A percentile compares a stretch with the other conserved stretches of the same genome.
Evolutionary conservation across 768 basidiomycete genomes (phyloP).

Genomic region (Podaxis rugospora): DNA sequence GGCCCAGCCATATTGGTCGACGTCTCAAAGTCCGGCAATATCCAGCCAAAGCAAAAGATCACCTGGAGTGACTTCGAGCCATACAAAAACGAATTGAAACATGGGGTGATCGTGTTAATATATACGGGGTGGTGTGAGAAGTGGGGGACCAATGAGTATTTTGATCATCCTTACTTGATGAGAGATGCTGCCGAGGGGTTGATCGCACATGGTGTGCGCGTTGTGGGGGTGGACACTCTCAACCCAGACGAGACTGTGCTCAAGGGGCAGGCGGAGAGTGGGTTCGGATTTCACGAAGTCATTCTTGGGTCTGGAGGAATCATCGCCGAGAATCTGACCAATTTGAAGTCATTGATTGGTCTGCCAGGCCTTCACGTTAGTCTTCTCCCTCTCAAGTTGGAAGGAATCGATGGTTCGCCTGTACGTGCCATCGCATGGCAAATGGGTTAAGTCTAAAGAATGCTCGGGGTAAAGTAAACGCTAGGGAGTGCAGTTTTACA

Average conservation of each 20-base stretch:
- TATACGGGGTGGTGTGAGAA: conserved; percentile 65
- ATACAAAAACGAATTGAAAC: conserved; percentile 30
- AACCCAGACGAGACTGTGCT: conserved; percentile 61
- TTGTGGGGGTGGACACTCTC: conserved; percentile 61
- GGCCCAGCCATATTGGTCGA: conserved; percentile 56
- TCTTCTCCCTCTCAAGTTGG: conserved; percentile 55
- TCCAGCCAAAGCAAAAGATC: conserved; percentile 39
- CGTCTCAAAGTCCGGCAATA: conserved; percentile 26
- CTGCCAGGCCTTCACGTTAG: conserved; percentile 31
- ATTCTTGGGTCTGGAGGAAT: conserved; percentile 58
- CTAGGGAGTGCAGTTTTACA: background rate
- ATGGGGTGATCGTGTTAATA: conserved; percentile 42
- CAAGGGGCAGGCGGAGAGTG: conserved; percentile 29
- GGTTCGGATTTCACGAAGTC: conserved; percentile 53
- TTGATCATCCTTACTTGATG: conserved; percentile 61
- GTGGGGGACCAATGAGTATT: conserved; percentile 48
- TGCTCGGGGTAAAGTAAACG: background rate
- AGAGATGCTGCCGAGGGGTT: conserved; percentile 47
- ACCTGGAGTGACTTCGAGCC: conserved; percentile 46
- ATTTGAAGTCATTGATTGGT: conserved; percentile 38
- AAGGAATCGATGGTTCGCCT: conserved; percentile 62
- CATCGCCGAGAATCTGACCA: conserved; percentile 69
- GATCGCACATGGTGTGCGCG: conserved; percentile 44
- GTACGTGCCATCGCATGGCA: conserved; percentile 62
- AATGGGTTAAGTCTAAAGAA: background rate